Conservation (phyloP, 345 rosid species). For the Salix exigua region DNA sequence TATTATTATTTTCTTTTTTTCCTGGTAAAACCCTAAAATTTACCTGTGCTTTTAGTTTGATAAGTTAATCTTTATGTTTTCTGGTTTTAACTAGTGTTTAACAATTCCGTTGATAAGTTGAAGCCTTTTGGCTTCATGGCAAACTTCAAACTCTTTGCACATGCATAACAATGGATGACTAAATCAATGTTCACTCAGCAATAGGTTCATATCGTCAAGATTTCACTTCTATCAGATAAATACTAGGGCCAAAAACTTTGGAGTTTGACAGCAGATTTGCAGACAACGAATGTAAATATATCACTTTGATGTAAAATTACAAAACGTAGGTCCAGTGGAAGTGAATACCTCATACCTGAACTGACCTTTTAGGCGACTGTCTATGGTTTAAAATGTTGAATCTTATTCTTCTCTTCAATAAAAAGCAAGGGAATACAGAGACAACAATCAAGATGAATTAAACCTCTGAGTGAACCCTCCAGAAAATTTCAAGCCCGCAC, state of each 20-base stretch:
- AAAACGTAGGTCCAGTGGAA: background rate
- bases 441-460: conserved; percentile 40
- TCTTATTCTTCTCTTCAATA: conserved; percentile 52
- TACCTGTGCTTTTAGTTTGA: too few relatives aligned
- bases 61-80: too few relatives aligned
- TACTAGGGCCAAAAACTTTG: background rate
- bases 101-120: too few relatives aligned
- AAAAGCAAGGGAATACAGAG: conserved; percentile 46
- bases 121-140: too few relatives aligned
- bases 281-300: background rate
- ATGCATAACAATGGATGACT: too few relatives aligned
- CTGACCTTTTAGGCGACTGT: conserved; percentile 37
- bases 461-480: conserved; percentile 46
- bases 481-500: conserved; percentile 30
- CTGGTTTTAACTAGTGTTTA: too few relatives aligned
- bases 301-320: background rate
- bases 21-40: too few relatives aligned
- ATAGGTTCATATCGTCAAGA: background rate
- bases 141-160: too few relatives aligned
- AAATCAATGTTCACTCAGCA: background rate
- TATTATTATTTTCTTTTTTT: too few relatives aligned
- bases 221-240: background rate
- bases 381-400: conserved; percentile 43
- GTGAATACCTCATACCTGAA: conserved; percentile 18
- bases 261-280: background rate